These are phyloP conservation scores for Seiridium unicorne DNA, from an alignment of 2,329 filamentous ascomycete species.

Conservation along the genomic window DNA sequence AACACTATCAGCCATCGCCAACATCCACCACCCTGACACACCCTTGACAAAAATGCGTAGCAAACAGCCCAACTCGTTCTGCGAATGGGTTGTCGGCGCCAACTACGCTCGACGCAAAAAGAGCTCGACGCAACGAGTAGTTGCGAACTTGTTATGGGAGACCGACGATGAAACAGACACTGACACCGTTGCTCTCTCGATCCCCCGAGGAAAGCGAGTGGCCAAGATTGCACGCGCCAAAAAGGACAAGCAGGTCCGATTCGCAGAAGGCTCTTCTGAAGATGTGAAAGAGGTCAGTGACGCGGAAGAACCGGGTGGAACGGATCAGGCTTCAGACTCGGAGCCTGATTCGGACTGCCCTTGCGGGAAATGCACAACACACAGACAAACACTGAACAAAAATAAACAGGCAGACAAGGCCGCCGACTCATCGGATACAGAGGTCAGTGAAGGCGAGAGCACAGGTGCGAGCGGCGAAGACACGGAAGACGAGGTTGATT, in stretches of 20 bases:
- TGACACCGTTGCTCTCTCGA: slow-evolving; percentile 47
- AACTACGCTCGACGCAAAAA: slow-evolving; percentile 23
- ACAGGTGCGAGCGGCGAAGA: slow-evolving; percentile 14
- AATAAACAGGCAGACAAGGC: slow-evolving; percentile 36
- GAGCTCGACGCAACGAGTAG: slow-evolving; percentile 11
- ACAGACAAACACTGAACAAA: slow-evolving; percentile 15
- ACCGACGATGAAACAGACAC: slow-evolving; percentile 52
- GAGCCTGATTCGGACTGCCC: slow-evolving; percentile 10
- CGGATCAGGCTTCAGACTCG: slow-evolving; percentile 11
- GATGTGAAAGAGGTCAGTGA: slow-evolving; percentile 9
- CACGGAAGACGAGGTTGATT: slow-evolving; percentile 30
- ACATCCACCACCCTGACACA: neutral
- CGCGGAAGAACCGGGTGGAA: neutral
- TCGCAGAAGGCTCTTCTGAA: slow-evolving; percentile 29
- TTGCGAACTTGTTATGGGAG: slow-evolving; percentile 38
- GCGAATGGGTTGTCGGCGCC: slow-evolving; percentile 38
- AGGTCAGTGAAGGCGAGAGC: slow-evolving; percentile 15
- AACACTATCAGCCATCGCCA: neutral
- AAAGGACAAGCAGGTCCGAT: slow-evolving; percentile 15
- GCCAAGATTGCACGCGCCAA: slow-evolving; percentile 17
- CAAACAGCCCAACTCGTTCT: slow-evolving; percentile 30
- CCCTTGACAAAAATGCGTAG: neutral
- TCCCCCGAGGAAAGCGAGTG: slow-evolving; percentile 34
- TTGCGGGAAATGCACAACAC: neutral
- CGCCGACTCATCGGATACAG: slow-evolving; percentile 10